Conservation (phyloP, 306 rosid species). For the Pyrus betulifolia region DNA sequence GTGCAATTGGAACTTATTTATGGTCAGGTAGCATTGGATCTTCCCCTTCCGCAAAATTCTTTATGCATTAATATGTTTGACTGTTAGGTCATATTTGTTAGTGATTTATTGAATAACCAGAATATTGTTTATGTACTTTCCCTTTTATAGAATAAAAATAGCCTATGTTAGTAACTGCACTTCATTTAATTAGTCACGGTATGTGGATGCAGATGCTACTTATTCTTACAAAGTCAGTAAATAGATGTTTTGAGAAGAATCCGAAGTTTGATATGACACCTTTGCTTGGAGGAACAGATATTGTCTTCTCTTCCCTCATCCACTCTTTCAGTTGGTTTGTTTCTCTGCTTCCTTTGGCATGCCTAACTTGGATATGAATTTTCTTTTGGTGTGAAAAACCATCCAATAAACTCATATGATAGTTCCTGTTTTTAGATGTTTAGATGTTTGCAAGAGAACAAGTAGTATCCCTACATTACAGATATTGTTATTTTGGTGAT, state of each 20-base stretch:
- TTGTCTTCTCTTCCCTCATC: constrained; percentile 90
- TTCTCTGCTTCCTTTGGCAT: constrained; percentile 36
- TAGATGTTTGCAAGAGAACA: neutral
- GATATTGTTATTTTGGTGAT: neutral
- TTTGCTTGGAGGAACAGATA: constrained; percentile 96
- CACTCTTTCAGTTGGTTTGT: constrained; percentile 90
- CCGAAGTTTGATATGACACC: constrained; percentile 98
- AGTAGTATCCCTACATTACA: neutral
- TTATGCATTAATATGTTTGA: constrained; percentile 12
- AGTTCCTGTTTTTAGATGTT: neutral
- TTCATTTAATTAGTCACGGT: constrained; percentile 11
- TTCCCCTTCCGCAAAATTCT: constrained; percentile 2
- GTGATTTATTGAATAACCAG: constrained; percentile 6
- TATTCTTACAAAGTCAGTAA: constrained; percentile 83
- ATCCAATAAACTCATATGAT: neutral
- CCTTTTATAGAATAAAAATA: constrained; percentile 3
- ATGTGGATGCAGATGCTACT: constrained; percentile 79
- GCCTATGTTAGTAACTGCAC: constrained; percentile 15
- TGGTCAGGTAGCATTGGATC: constrained; percentile 69
- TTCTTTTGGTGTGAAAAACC: neutral
- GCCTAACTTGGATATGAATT: neutral
- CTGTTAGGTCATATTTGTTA: constrained; percentile 1
- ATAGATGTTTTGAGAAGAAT: constrained; percentile 92
- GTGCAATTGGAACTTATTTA: constrained; percentile 83
- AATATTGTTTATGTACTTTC: neutral